Percentiles rank a stretch among this genome's conserved stretches.
Conservation (phyloP, 2,329 filamentous ascomycete species). For the Clarireedia paspali region DNA sequence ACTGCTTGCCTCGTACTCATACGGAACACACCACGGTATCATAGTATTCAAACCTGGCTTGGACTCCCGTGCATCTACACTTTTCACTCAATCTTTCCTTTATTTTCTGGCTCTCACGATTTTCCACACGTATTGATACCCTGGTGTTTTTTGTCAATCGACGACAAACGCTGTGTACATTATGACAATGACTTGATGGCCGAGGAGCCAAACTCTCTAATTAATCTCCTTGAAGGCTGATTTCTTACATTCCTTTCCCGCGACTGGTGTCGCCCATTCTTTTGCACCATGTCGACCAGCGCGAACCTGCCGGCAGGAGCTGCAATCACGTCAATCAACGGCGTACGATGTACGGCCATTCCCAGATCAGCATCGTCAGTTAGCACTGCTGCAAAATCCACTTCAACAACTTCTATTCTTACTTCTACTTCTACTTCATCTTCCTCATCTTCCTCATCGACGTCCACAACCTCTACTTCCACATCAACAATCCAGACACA, state of each 20-base stretch:
- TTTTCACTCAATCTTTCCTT: background rate
- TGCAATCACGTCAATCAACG: conserved; percentile 42
- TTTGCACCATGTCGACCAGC: conserved; percentile 34
- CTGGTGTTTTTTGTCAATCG: background rate
- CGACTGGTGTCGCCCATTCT: conserved; percentile 22
- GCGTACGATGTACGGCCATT: conserved; percentile 47
- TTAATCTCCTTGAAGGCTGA: conserved; percentile 22
- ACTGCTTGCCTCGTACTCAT: background rate
- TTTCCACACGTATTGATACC: background rate
- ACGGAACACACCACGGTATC: no score
- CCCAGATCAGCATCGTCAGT: conserved; percentile 30
- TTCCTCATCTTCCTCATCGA: background rate
- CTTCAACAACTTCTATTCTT: background rate
- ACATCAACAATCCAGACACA: conserved; percentile 4
- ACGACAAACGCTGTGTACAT: background rate
- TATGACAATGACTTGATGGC: conserved; percentile 22
- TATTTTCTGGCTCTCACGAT: conserved; percentile 11
- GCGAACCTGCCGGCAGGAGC: conserved; percentile 37
- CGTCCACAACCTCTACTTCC: background rate
- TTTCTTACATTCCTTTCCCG: conserved; percentile 19
- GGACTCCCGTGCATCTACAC: background rate
- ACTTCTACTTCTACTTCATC: background rate
- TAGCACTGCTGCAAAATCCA: conserved; percentile 1
- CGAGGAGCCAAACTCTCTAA: conserved; percentile 18
- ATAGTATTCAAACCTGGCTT: background rate